Conservation (phyloP, 2,329 filamentous ascomycete species). For the Westerdykella sp. region DNA sequence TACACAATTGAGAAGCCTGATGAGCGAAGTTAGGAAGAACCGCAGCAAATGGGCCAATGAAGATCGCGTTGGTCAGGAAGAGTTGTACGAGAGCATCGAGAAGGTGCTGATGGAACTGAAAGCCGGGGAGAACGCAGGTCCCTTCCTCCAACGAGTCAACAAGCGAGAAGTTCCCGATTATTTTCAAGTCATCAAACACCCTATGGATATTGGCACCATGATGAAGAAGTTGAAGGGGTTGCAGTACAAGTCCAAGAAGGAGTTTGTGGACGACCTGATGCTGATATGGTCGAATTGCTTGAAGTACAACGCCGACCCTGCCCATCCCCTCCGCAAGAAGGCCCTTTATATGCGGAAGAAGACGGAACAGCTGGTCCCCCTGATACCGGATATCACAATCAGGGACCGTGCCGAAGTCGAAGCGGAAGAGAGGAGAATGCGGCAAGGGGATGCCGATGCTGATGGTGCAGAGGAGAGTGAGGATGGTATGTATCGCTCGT, state of each 20-base stretch:
- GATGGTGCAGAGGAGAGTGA: slow-evolving; percentile 87
- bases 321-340: slow-evolving; percentile 83
- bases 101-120: slow-evolving; percentile 97
- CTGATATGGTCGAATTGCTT: slow-evolving; percentile 97
- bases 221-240: slow-evolving; percentile 86
- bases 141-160: slow-evolving; percentile 89
- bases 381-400: slow-evolving; percentile 90
- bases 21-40: slow-evolving; percentile 97
- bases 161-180: slow-evolving; percentile 97
- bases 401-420: slow-evolving; percentile 91
- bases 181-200: slow-evolving; percentile 86
- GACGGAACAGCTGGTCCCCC: slow-evolving; percentile 88
- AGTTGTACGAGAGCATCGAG: slow-evolving; percentile 92
- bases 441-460: slow-evolving; percentile 72
- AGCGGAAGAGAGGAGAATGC: slow-evolving; percentile 62
- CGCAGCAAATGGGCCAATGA: slow-evolving; percentile 98
- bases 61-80: slow-evolving; percentile 94
- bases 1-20: slow-evolving; percentile 81
- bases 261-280: slow-evolving; percentile 89
- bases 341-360: slow-evolving; percentile 96
- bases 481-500: slow-evolving; percentile 47
- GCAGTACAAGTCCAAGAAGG: slow-evolving; percentile 63
- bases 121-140: slow-evolving; percentile 95
- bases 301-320: slow-evolving; percentile 86
- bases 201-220: slow-evolving; percentile 97